Evolutionary conservation across 305 asterid species (phyloP).

Genomic region (Striga hermonthica): DNA sequence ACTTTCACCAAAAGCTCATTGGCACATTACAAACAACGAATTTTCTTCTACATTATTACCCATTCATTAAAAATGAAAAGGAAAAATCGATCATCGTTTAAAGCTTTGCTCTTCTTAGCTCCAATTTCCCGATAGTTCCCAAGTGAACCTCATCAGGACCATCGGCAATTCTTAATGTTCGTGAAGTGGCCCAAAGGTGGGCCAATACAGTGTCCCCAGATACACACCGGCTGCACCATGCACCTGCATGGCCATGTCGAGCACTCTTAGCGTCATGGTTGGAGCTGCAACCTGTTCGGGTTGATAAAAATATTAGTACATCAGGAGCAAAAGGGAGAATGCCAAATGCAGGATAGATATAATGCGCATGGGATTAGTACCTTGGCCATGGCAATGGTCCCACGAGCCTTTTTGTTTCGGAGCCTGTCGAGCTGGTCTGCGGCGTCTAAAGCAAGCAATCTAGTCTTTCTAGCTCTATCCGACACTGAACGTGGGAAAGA

Average conservation of each 20-base stretch:
- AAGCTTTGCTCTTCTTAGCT: slow-evolving; percentile 71
- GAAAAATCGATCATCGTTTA: slow-evolving; percentile 27
- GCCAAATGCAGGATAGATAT: not conserved
- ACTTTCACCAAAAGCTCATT: no score
- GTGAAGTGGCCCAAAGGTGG: slow-evolving; percentile 84
- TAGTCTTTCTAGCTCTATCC: slow-evolving; percentile 84
- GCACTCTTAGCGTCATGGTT: slow-evolving; percentile 79
- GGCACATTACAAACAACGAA: no score
- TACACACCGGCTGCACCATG: slow-evolving; percentile 91
- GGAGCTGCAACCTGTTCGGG: slow-evolving; percentile 80
- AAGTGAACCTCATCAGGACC: slow-evolving; percentile 98
- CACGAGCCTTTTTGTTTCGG: slow-evolving; percentile 79
- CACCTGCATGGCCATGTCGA: slow-evolving; percentile 93
- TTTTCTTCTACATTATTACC: slow-evolving; percentile 17
- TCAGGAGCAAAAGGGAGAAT: not conserved
- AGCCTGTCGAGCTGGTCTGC: slow-evolving; percentile 90
- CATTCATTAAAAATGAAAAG: not conserved
- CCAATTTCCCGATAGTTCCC: slow-evolving; percentile 82
- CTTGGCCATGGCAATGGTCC: slow-evolving; percentile 96
- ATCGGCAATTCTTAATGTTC: slow-evolving; percentile 88
- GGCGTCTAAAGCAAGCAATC: slow-evolving; percentile 87
- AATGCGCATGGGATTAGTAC: slow-evolving; percentile 32
- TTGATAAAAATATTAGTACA: not conserved
- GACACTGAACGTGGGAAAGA: slow-evolving; percentile 53
- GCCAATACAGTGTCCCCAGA: slow-evolving; percentile 82